Percentiles rank a stretch among this genome's conserved stretches.
Evolutionary conservation across 805 yeast genomes (phyloP).

Genomic region (Kazachstania africana): DNA sequence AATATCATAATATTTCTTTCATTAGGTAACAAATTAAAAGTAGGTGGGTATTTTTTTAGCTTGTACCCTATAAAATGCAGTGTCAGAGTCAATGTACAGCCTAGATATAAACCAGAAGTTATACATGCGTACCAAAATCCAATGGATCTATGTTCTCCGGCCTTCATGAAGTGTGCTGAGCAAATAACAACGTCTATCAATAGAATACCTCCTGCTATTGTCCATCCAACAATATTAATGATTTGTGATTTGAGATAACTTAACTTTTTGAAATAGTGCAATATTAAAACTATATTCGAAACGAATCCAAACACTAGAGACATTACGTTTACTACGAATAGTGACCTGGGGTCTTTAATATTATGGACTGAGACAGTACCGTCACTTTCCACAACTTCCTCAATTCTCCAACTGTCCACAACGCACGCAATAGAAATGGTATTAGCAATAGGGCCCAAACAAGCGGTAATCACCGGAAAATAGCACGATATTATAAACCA

Average conservation of each 20-base stretch:
- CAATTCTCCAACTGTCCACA: slow-evolving; percentile 52
- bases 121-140: slow-evolving; percentile 75
- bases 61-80: slow-evolving; percentile 54
- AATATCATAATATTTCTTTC: slow-evolving; percentile 69
- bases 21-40: slow-evolving; percentile 50
- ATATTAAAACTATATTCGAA: slow-evolving; percentile 56
- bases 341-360: slow-evolving; percentile 28
- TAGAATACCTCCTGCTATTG: slow-evolving; percentile 44
- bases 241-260: slow-evolving; percentile 51
- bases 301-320: slow-evolving; percentile 53
- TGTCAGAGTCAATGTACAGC: slow-evolving; percentile 40
- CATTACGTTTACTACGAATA: slow-evolving; percentile 46
- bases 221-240: slow-evolving; percentile 54
- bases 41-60: slow-evolving; percentile 51
- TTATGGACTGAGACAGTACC: slow-evolving; percentile 8
- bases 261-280: slow-evolving; percentile 54
- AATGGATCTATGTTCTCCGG: slow-evolving; percentile 29
- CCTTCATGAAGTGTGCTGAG: slow-evolving; percentile 12
- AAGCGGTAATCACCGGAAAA: slow-evolving; percentile 67
- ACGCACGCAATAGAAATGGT: slow-evolving; percentile 62
- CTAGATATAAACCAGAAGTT: slow-evolving; percentile 50
- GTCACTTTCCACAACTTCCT: neutral
- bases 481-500: slow-evolving; percentile 64
- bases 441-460: slow-evolving; percentile 70
- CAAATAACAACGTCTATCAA: slow-evolving; percentile 29